Evolutionary conservation across 805 yeast genomes (phyloP).

Genomic region (Suhomyces pyralidae): DNA sequence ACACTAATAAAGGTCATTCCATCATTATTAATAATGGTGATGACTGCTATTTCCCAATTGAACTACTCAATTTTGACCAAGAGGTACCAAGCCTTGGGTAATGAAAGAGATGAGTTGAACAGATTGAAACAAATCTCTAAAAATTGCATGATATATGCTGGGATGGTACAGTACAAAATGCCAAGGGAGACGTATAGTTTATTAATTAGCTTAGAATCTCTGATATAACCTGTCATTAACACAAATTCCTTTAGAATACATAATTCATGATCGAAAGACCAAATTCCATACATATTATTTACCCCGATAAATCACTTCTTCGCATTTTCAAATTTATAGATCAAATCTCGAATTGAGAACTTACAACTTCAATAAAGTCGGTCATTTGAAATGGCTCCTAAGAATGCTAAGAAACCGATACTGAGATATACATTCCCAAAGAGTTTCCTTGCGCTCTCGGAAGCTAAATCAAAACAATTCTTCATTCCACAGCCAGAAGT

Average conservation of each 20-base stretch:
- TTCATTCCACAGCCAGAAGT: constrained; percentile 20
- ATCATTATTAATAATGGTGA: constrained; percentile 69
- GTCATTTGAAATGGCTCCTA: constrained; percentile 9
- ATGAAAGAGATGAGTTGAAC: constrained; percentile 48
- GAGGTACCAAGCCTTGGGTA: constrained; percentile 43
- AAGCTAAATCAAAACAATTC: constrained; percentile 9
- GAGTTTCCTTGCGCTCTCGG: constrained; percentile 11
- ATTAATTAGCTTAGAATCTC: constrained; percentile 60
- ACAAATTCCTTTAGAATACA: background rate
- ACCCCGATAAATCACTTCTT: background rate
- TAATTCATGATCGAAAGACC: background rate
- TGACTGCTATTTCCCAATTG: constrained; percentile 70
- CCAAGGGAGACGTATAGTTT: constrained; percentile 78
- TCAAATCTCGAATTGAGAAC: background rate
- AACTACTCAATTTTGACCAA: constrained; percentile 44
- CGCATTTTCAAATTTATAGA: background rate
- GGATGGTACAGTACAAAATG: constrained; percentile 91
- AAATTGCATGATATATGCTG: constrained; percentile 92
- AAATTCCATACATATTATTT: background rate
- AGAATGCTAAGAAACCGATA: background rate
- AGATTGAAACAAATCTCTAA: constrained; percentile 62
- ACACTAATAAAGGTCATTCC: constrained; percentile 78
- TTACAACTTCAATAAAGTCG: background rate
- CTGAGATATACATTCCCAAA: constrained; percentile 18
- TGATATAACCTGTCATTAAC: constrained; percentile 20